phyloP scores from a whole-genome alignment of 495 filamentous ascomycete genomes.

The Choiromyces venosus region DNA sequence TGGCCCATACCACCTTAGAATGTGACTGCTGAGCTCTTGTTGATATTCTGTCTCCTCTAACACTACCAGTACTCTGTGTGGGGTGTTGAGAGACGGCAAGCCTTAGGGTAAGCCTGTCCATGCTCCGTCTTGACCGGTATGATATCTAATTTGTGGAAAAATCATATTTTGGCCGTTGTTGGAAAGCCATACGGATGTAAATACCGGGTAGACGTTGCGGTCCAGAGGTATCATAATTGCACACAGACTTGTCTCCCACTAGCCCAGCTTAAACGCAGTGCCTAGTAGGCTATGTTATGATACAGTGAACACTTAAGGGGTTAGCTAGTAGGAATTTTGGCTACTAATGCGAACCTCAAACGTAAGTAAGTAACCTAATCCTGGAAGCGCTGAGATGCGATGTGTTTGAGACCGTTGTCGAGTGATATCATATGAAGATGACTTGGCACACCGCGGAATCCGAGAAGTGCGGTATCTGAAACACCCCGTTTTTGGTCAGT shows the following conservation, averaged over 20 bases:
- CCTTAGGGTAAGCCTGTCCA: not conserved
- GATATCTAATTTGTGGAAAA: not conserved
- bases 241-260: not conserved
- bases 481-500: not conserved
- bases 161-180: not conserved
- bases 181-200: not conserved
- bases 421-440: not conserved
- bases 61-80: not conserved
- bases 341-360: not conserved
- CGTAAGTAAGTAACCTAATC: not conserved
- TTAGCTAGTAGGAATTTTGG: not conserved
- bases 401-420: not conserved
- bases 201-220: not conserved
- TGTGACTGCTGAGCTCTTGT: not conserved
- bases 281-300: not conserved
- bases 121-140: not conserved
- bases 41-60: not conserved
- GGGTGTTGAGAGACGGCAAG: not conserved
- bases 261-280: not conserved
- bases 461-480: not conserved
- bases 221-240: not conserved
- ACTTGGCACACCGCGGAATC: no score
- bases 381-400: not conserved
- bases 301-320: not conserved
- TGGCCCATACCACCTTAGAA: not conserved